Percentiles rank a stretch among this genome's conserved stretches.
These are phyloP conservation scores for Emericellopsis cladophorae DNA, from an alignment of 2,329 filamentous ascomycete genomes.

Conservation along the genomic window DNA sequence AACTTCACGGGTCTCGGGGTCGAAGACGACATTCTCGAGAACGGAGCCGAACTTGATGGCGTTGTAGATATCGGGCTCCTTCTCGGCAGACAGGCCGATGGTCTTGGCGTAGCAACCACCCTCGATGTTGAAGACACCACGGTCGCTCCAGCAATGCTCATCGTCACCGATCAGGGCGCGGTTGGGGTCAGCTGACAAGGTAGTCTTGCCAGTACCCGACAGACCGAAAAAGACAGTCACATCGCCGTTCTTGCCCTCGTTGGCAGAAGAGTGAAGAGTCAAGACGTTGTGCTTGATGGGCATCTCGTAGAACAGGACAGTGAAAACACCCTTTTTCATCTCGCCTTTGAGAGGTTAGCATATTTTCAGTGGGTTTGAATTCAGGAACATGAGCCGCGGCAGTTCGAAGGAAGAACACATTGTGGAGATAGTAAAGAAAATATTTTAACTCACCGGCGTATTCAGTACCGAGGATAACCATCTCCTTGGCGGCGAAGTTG, in stretches of 20 bases:
- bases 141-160: constrained; percentile 99
- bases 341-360: too few relatives aligned
- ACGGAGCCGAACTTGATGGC: constrained; percentile 96
- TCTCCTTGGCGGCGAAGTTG: constrained; percentile 99
- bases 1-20: constrained; percentile 76
- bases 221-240: constrained; percentile 99
- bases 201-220: constrained; percentile 97
- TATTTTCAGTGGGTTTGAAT: too few relatives aligned
- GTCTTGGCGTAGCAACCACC: constrained; percentile 99
- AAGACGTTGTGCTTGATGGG: constrained; percentile 98
- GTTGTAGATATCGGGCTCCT: constrained; percentile 95
- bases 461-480: constrained; percentile 98
- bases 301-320: constrained; percentile 99
- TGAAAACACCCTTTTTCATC: constrained; percentile 92
- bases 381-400: too few relatives aligned
- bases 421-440: too few relatives aligned
- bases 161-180: constrained; percentile 94
- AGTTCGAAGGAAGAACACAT: too few relatives aligned
- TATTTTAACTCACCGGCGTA: constrained; percentile 56
- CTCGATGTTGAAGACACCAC: constrained; percentile 98
- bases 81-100: constrained; percentile 93
- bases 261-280: constrained; percentile 95
- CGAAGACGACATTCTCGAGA: constrained; percentile 97
- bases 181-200: constrained; percentile 91
- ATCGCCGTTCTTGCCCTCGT: constrained; percentile 88